Evolutionary conservation across 306 rosid genomes (phyloP).

Genomic region (Ormosia emarginata): DNA sequence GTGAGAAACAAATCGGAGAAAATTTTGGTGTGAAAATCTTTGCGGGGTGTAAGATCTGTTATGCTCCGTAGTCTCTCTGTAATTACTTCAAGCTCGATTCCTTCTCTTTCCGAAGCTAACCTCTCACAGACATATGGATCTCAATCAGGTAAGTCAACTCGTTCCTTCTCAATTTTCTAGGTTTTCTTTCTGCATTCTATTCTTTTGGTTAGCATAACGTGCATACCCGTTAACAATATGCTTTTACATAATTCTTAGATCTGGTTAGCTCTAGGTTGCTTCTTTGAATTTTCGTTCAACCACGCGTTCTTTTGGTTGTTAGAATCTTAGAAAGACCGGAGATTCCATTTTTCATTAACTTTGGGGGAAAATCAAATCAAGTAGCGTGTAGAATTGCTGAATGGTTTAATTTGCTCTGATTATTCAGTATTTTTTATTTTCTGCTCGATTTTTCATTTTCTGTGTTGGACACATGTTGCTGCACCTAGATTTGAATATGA

Average conservation of each 20-base stretch:
- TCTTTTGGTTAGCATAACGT: no score
- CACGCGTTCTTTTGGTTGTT: not conserved
- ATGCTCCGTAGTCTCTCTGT: constrained; percentile 8
- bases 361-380: not conserved
- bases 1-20: no score
- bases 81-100: constrained; percentile 10
- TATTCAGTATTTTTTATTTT: not conserved
- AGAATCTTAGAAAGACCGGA: not conserved
- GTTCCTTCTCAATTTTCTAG: not conserved
- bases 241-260: constrained; percentile 11
- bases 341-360: not conserved
- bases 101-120: not conserved
- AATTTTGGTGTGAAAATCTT: not conserved
- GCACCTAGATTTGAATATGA: not conserved
- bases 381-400: not conserved
- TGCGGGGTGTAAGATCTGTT: constrained; percentile 14
- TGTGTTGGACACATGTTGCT: not conserved
- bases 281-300: not conserved
- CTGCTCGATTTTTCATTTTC: constrained; percentile 15
- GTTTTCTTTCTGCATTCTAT: not conserved
- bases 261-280: not conserved
- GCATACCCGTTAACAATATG: no score
- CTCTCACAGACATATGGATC: constrained; percentile 35
- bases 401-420: not conserved
- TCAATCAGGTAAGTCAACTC: constrained; percentile 37